Evolutionary conservation across 2,329 filamentous ascomycete species (phyloP).

Genomic region (Arachnomyces sp.): DNA sequence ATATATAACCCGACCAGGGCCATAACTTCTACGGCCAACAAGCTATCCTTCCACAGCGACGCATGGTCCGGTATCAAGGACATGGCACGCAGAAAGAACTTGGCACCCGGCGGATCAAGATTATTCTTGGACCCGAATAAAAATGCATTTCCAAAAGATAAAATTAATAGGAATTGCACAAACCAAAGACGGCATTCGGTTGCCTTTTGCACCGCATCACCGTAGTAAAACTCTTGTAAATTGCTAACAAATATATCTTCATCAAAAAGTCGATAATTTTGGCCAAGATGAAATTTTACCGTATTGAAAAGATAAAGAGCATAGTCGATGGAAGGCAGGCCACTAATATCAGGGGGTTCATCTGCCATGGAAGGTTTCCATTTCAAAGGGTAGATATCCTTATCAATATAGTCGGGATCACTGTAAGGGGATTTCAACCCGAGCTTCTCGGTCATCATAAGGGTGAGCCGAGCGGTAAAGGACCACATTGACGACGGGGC

Average conservation of each 20-base stretch:
- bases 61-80: constrained; percentile 28
- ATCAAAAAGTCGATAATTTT: constrained; percentile 30
- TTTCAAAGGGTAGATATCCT: constrained; percentile 22
- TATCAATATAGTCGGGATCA: constrained; percentile 17
- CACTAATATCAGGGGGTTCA: constrained; percentile 23
- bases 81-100: constrained; percentile 12
- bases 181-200: constrained; percentile 17
- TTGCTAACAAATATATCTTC: constrained; percentile 23
- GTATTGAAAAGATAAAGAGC: constrained; percentile 18
- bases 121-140: no score
- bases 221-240: constrained; percentile 21
- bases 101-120: no score
- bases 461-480: no score
- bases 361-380: constrained; percentile 11
- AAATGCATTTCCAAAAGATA: no score
- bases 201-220: constrained; percentile 12
- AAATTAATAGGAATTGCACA: no score
- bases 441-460: no score
- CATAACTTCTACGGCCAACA: constrained; percentile 31
- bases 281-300: constrained; percentile 33
- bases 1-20: constrained; percentile 31
- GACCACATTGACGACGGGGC: no score
- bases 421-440: constrained; percentile 19
- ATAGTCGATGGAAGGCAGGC: constrained; percentile 25
- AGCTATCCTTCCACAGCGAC: constrained; percentile 29